Evolutionary conservation across 345 rosid species (phyloP), one percentile per base, ranked within the genome.

Genomic region (Theobroma cacao): DNA sequence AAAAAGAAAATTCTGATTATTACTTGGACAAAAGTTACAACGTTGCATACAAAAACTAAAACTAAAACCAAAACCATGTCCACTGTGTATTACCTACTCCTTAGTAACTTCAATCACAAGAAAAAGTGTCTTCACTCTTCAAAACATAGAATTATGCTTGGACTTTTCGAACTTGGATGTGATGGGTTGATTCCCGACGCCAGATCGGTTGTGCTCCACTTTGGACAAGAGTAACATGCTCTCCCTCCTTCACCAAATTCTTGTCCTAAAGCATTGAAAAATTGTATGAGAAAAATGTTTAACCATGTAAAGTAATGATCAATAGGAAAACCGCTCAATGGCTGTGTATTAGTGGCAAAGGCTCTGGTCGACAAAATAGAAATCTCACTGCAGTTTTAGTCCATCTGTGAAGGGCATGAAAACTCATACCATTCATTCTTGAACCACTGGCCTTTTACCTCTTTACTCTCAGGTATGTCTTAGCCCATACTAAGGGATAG

Each of bases 151-250:
- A 84, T 89, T 90, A 90, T 80, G 80, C 82, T 82, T 88, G 76
- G 73, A 96, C 87, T 90, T 88, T 83, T 65, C 97, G 97, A 62
- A 96, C 97, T 93, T 90, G 99, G 74, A 96, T 93, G 85, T 93
- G 93, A 81, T 93, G 98, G 78, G 97, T 90, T 77, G 98, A 92
- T 84, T 96, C 97, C 77, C 53, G 84, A 72, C 98, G 97, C 98
- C 99, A 96, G 74, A 93, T 93, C 18, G 99, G 97, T 65, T 92
- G 99, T 0, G 98, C 91, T 13, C 99, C 99, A 43, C 98, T 96
- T 80, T 93, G 98, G 59, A 96, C 99, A 67, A 96, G 94, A 28
- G 97, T 96, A 30, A 96, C 91, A 26, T 85, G 65, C 71, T 89
- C 88, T 72, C 97, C 99, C 78, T 88, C 88, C 80, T 77, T 82